These are phyloP conservation scores for Rhizoctonia solani DNA, from an alignment of 1,284 basidiomycete species.

Conservation along the genomic window DNA sequence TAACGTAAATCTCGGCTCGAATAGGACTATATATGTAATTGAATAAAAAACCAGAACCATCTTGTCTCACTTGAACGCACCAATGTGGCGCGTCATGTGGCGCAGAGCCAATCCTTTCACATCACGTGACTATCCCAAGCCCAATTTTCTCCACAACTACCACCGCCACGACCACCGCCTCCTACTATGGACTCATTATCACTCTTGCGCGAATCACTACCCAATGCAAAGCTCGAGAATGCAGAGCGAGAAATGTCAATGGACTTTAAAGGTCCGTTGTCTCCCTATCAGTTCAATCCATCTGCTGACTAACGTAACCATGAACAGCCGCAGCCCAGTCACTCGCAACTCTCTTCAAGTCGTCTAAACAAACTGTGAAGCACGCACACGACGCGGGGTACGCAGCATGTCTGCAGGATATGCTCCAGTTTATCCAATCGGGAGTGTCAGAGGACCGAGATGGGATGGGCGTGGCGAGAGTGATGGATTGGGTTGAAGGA, in stretches of 20 bases:
- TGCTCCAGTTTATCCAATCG: slow-evolving; percentile 77
- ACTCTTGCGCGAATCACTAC: slow-evolving; percentile 55
- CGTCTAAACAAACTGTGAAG: slow-evolving; percentile 71
- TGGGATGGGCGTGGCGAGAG: slow-evolving; percentile 66
- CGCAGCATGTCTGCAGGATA: slow-evolving; percentile 71
- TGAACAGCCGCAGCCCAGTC: slow-evolving; percentile 70
- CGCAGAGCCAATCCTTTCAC: no score
- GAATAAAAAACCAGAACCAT: no score
- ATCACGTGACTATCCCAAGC: no score
- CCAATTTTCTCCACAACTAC: slow-evolving; percentile 6
- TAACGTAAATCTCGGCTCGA: no score
- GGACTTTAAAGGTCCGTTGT: slow-evolving; percentile 68
- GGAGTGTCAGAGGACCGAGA: slow-evolving; percentile 60
- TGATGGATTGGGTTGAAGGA: slow-evolving; percentile 79
- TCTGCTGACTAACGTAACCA: slow-evolving; percentile 21
- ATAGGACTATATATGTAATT: no score
- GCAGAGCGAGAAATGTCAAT: slow-evolving; percentile 77
- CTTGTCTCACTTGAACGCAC: no score
- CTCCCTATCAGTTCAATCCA: background rate
- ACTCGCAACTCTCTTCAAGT: slow-evolving; percentile 77
- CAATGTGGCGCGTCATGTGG: no score
- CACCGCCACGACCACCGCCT: background rate
- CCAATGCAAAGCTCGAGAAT: slow-evolving; percentile 60
- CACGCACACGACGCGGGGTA: slow-evolving; percentile 77
- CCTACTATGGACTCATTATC: slow-evolving; percentile 36